phyloP scores from a whole-genome alignment of 768 basidiomycete species.

The Krasilnikovozyma curviuscula region DNA sequence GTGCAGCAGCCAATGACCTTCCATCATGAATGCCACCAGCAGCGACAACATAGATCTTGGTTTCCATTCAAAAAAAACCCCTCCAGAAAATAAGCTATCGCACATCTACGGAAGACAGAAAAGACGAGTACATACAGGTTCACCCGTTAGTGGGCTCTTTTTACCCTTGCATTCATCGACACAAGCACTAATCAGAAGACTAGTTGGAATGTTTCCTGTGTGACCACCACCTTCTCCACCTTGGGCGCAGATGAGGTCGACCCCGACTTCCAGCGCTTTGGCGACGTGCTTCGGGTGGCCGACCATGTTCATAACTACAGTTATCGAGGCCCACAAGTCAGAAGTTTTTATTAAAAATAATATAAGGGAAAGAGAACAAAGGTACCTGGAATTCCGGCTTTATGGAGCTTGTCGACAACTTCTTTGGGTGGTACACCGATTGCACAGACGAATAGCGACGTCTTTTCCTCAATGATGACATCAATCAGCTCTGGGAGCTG shows the following conservation, averaged over 20 bases:
- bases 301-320: conserved; percentile 27
- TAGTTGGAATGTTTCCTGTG: conserved; percentile 66
- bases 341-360: neutral
- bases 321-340: conserved; percentile 22
- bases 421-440: conserved; percentile 61
- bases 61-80: neutral
- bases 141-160: conserved; percentile 58
- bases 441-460: conserved; percentile 74
- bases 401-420: conserved; percentile 61
- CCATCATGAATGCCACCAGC: conserved; percentile 86
- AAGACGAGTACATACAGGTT: too few species aligned
- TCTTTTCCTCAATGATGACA: conserved; percentile 80
- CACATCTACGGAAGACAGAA: too few species aligned
- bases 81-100: too few species aligned
- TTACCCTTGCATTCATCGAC: conserved; percentile 60
- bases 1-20: conserved; percentile 57
- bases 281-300: conserved; percentile 60
- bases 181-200: conserved; percentile 74
- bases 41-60: conserved; percentile 54
- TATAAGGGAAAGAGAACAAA: neutral
- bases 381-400: conserved; percentile 54
- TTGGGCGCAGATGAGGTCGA: conserved; percentile 78
- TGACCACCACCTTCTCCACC: conserved; percentile 74
- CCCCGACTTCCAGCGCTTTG: conserved; percentile 45
- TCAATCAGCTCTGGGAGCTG: conserved; percentile 63